These are phyloP conservation scores for Kodamaea hsintzibuensis DNA, from an alignment of 805 yeast genomes.

Conservation along the genomic window DNA sequence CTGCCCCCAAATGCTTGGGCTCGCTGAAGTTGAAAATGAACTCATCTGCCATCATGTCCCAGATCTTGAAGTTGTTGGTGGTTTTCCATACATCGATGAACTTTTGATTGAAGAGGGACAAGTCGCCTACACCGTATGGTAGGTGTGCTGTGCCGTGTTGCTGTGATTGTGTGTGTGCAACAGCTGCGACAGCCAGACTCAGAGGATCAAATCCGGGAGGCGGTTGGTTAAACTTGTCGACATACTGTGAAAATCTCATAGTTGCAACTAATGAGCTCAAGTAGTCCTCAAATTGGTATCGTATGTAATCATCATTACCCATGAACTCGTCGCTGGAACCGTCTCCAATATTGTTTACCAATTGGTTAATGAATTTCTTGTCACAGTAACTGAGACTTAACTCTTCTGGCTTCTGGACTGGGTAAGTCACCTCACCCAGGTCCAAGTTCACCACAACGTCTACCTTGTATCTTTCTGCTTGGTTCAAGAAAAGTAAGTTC, in stretches of 20 bases:
- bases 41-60: constrained; percentile 45
- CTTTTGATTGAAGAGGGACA: constrained; percentile 29
- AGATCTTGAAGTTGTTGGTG: constrained; percentile 38
- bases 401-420: constrained; percentile 34
- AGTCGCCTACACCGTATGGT: constrained; percentile 26
- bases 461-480: constrained; percentile 53
- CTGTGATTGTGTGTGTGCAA: not conserved
- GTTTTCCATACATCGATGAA: constrained; percentile 35
- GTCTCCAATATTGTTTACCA: constrained; percentile 52
- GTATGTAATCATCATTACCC: constrained; percentile 75
- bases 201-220: constrained; percentile 42
- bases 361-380: constrained; percentile 67
- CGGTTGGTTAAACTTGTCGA: constrained; percentile 35
- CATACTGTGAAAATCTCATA: constrained; percentile 66
- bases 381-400: constrained; percentile 49
- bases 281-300: constrained; percentile 90
- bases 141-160: not conserved
- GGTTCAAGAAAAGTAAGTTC: constrained; percentile 74
- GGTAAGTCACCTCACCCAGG: constrained; percentile 48
- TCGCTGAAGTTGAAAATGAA: constrained; percentile 44
- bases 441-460: constrained; percentile 78
- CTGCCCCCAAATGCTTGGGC: constrained; percentile 39
- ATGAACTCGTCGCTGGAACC: constrained; percentile 41
- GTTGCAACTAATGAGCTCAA: constrained; percentile 72
- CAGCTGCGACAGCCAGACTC: constrained; percentile 6